Evolutionary conservation across 2,329 filamentous ascomycete species (phyloP), one percentile per base, ranked within the genome.

Genomic region (Pestalotiopsis sp.): DNA sequence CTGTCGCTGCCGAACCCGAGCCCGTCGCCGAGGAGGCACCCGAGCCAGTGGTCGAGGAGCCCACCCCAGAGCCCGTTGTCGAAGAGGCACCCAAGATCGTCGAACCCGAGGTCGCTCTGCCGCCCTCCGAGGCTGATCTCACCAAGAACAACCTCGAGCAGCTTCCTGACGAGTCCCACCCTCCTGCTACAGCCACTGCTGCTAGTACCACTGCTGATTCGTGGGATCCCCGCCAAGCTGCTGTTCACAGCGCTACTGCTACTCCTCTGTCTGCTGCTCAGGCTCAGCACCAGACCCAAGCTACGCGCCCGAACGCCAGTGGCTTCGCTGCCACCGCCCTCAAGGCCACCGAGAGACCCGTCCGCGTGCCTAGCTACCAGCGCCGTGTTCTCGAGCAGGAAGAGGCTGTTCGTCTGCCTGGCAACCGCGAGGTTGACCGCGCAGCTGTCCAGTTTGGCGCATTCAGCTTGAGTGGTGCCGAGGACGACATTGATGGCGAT

Each of bases 351-450:
- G 83, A 90, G 76, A 79, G 88, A 70, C 83, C 88, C 68, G 84
- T 85, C 69, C 92, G 95, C 70, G 91, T 90, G 67, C 89, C 93
- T 23, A 95, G 91, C 82, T 94, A 92, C 80, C 92, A 97, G 79
- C 91, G 95, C 73, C 92, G 94, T 76, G 88, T 98, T 66, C 86
- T 97, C 76, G 95, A 98, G 75, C 96, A 99, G 79, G 95, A 97
- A 81, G 96, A 99, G 83, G 94, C 96, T 69, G 96, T 99, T 55
- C 94, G 97, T 72, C 98, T 99, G 95, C 96, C 96, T 60, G 94
- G 93, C 69, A 97, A 98, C 84, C 94, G 96, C 74, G 95, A 96
- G 66, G 92, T 99, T 36, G 95, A 98, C 79, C 91, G 94, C 75
- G 90, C 95, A 73, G 93, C 95, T 64, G 94, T 99, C 63, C 95